A percentile compares a stretch with the other conserved stretches of the same genome.
Conservation (phyloP, 73 alveolate species). For the Stentor roeselii region DNA sequence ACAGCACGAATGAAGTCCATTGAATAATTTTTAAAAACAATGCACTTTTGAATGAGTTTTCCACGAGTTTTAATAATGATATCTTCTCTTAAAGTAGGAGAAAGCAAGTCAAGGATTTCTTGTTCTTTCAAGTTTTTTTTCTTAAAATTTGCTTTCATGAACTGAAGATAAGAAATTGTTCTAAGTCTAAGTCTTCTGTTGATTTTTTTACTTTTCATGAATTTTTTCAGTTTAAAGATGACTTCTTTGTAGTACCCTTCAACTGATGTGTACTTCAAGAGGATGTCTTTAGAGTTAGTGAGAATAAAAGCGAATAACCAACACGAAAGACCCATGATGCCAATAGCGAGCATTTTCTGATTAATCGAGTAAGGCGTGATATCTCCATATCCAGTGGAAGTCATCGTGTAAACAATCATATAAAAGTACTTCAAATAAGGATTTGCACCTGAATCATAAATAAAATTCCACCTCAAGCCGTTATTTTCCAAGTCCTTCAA, state of each 20-base stretch:
- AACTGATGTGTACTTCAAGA: conserved; percentile 15
- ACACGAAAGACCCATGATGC: conserved; percentile 33
- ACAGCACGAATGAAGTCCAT: conserved; percentile 27
- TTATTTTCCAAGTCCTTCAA: not conserved
- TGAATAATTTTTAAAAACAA: conserved; percentile 27
- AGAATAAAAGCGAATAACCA: conserved; percentile 48
- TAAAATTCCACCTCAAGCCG: conserved; percentile 17
- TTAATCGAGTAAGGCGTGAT: conserved; percentile 26
- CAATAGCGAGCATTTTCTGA: conserved; percentile 37
- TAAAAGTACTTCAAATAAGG: conserved; percentile 37
- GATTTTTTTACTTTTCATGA: conserved; percentile 42
- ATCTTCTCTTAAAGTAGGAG: conserved; percentile 38
- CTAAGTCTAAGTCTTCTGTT: conserved; percentile 35
- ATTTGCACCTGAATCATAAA: not conserved
- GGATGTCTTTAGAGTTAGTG: conserved; percentile 31
- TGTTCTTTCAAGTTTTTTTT: conserved; percentile 46
- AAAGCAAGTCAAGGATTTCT: conserved; percentile 35
- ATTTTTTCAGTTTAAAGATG: conserved; percentile 36
- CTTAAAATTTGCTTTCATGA: conserved; percentile 40
- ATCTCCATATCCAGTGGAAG: conserved; percentile 65
- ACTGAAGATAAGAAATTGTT: conserved; percentile 41
- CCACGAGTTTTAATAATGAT: conserved; percentile 38
- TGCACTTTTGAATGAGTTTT: conserved; percentile 22
- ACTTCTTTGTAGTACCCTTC: not conserved
- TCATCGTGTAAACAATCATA: conserved; percentile 55